phyloP scores from a whole-genome alignment of 1,139 yeast species.

The Kluyveromyces marxianus region DNA sequence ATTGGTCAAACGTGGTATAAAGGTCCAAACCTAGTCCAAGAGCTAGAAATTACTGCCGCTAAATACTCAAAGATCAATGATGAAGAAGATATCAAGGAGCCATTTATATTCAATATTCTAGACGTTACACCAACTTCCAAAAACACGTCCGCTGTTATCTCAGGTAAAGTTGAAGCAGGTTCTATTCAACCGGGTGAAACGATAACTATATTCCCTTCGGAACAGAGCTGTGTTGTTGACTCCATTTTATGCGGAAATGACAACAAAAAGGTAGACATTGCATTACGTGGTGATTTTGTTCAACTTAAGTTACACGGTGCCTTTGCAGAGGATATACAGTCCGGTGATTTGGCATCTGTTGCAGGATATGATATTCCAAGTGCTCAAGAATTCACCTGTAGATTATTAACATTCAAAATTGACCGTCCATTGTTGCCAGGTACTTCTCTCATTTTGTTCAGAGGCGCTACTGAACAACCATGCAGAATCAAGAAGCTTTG shows the following conservation, averaged over 20 bases:
- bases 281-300: conserved; percentile 65
- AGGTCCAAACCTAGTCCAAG: conserved; percentile 58
- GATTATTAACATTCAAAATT: conserved; percentile 61
- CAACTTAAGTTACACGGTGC: conserved; percentile 49
- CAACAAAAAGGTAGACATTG: conserved; percentile 33
- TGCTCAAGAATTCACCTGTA: conserved; percentile 45
- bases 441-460: conserved; percentile 70
- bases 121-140: conserved; percentile 31
- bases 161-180: conserved; percentile 75
- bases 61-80: conserved; percentile 16
- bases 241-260: conserved; percentile 32
- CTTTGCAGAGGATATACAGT: conserved; percentile 44
- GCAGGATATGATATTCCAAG: conserved; percentile 42
- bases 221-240: conserved; percentile 40
- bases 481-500: conserved; percentile 58
- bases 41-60: conserved; percentile 38
- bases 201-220: conserved; percentile 52
- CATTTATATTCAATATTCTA: conserved; percentile 36
- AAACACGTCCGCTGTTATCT: conserved; percentile 31
- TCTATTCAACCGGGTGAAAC: conserved; percentile 71
- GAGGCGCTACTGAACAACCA: conserved; percentile 73
- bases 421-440: conserved; percentile 74
- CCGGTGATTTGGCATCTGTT: conserved; percentile 68
- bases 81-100: conserved; percentile 23
- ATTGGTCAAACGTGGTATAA: conserved; percentile 46